Evolutionary conservation across 208 protist species (phyloP), one percentile per base, ranked within the genome.

Genomic region (Trypanosoma lewisi): DNA sequence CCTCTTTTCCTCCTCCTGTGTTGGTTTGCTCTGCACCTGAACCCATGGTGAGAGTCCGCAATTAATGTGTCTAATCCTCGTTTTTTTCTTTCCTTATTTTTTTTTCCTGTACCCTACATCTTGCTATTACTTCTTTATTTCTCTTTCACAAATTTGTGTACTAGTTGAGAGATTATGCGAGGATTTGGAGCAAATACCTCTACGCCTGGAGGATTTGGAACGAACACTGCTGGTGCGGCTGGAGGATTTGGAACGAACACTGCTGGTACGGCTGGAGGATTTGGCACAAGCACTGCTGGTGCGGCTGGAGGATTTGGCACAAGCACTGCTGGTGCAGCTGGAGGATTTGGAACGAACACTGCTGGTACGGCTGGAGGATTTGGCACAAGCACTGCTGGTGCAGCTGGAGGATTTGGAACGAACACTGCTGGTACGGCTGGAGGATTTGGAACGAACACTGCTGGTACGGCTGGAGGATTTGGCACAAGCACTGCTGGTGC

Each of bases 391-490:
- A 41, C 31, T 51, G 23, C 55, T 34, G 30, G 30, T n/a, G n/a
- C n/a, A 31, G 55, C 41, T 61, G 25, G 21, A 47, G 50, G 50
- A 55, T 51, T 51, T 2, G 47, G 37, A 0, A 45, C 51, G 4
- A 33, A 41, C 25, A 59, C 58, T 14, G 19, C 57, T 5, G 55
- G 25, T n/a, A n/a, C n/a, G 17, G 51, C 50, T 31, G 54, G 65
- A 4, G 72, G 65, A 0, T 77, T 73, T 53, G 72, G 72, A 3
- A 50, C 57, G 5, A 25, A 33, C 25, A 58, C 67, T 19, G 37
- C 68, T 19, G 47, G 34, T n/a, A n/a, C n/a, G 31, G 48, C 49
- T 56, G 68, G 77, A 21, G 73, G 77, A 21, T 83, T 82, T 60
- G 79, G 79, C 37, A 25, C 57, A 2, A 42, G 28, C 14, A 45